Conservation (phyloP, 2,329 filamentous ascomycete species). For the Fusarium sp. region DNA sequence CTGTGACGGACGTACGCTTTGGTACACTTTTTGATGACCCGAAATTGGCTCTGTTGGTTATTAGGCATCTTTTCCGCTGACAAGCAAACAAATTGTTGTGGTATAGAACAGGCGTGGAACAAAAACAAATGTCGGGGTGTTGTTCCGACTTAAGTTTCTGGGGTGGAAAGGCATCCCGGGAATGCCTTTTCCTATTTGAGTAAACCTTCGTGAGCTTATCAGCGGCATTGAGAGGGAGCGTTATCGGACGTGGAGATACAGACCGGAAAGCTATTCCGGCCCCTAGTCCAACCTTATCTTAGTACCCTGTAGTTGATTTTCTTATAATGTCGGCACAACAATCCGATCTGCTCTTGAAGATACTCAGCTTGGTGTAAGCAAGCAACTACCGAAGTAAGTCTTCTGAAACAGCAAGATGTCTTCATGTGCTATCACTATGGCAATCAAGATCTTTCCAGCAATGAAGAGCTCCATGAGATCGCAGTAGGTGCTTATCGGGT, state of each 20-base stretch:
- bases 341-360: conserved; percentile 3
- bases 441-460: neutral
- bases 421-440: neutral
- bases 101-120: neutral
- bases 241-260: conserved; percentile 22
- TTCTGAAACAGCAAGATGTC: neutral
- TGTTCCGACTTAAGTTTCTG: conserved; percentile 41
- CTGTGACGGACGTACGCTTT: conserved; percentile 38
- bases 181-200: conserved; percentile 20
- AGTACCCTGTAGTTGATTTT: neutral
- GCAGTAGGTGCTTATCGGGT: neutral
- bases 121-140: conserved; percentile 36
- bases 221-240: conserved; percentile 22
- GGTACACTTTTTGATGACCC: conserved; percentile 42
- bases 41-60: conserved; percentile 18
- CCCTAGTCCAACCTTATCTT: conserved; percentile 5
- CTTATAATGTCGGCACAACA: conserved; percentile 24
- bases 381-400: neutral
- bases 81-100: neutral
- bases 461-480: neutral
- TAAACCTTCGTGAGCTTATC: conserved; percentile 26
- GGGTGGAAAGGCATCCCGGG: conserved; percentile 11
- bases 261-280: conserved; percentile 18
- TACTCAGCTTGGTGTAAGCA: neutral
- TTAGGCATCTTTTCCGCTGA: conserved; percentile 23